These are phyloP conservation scores for Mortierella sp. DNA, from an alignment of 371 early-diverging fungal genomes.

Conservation along the genomic window DNA sequence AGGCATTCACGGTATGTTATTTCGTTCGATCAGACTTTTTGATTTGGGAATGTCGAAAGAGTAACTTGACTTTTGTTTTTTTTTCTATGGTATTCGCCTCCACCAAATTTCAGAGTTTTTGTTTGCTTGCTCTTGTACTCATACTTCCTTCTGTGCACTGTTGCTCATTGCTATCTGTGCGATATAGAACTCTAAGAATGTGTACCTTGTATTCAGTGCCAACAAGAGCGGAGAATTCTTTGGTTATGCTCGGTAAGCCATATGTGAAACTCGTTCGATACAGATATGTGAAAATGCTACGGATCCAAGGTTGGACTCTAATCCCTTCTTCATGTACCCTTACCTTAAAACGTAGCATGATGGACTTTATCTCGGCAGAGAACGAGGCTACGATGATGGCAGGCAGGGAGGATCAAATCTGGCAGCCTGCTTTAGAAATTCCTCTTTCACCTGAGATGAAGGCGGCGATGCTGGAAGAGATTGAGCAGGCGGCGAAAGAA, in stretches of 20 bases:
- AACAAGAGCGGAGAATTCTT: slow-evolving; percentile 71
- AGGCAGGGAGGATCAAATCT: slow-evolving; percentile 24
- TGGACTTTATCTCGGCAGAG: slow-evolving; percentile 37
- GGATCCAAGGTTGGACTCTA: background rate
- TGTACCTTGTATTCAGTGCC: slow-evolving; percentile 68
- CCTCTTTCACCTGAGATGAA: slow-evolving; percentile 49
- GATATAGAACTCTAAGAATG: slow-evolving; percentile 59
- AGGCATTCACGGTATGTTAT: slow-evolving; percentile 60
- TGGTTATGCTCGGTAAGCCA: slow-evolving; percentile 62
- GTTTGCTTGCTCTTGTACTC: too few species aligned
- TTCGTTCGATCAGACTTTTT: background rate
- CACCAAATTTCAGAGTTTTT: background rate
- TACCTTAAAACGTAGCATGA: slow-evolving; percentile 27
- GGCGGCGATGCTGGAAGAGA: slow-evolving; percentile 40
- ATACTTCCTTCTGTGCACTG: too few species aligned
- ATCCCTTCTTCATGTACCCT: background rate
- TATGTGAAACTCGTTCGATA: background rate
- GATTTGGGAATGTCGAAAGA: too few species aligned
- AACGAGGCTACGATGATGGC: slow-evolving; percentile 20
- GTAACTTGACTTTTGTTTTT: too few species aligned
- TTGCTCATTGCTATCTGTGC: background rate
- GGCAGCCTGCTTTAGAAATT: slow-evolving; percentile 33
- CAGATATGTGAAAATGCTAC: too few species aligned
- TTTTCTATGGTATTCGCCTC: too few species aligned
- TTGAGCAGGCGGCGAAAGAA: slow-evolving; percentile 43